Evolutionary conservation across 2,329 filamentous ascomycete genomes (phyloP), one percentile per base, ranked within the genome.

Genomic region (Magnaporthiopsis incrustans): DNA sequence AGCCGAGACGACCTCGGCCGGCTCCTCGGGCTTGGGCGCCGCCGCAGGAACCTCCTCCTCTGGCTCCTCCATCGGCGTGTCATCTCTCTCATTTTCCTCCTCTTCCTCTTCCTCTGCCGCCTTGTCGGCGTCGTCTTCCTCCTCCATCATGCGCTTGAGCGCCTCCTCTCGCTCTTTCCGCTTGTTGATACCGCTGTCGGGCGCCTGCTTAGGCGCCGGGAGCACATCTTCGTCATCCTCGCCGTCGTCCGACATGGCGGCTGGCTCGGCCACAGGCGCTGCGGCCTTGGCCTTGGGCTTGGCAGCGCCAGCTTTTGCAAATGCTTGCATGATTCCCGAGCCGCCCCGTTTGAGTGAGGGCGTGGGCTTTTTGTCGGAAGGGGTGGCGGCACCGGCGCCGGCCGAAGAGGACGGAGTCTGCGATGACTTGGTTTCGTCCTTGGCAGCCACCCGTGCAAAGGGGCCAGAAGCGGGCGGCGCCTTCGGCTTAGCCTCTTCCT

Each of bases 91-190:
- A 10, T 35, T 12, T 14, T 77, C 73, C 18, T 66, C 64, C 12
- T 74, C 70, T 56, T 74, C 72, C 26, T 78, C 75, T 11, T 84
- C 82, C 35, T 87, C 83, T 30, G 87, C 80, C 18, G 79, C 75
- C 64, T 76, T 74, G 25, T 77, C 75, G 14, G 78, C 76, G 0
- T 82, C 79, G n/a, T 89, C 87, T 56, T 84, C 81, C 63, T 85
- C 83, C 59, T 92, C 89, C 89, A 92, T 92, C 89, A 92, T 92
- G 69, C 85, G 84, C 64, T 82, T 82, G 60, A 92, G 75, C 67
- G 82, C 83, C 62, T 87, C 88, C 70, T 90, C 84, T 30, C 87
- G 82, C 64, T 90, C 85, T 70, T 85, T 85, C 66, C 82, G 84
- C 25, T 74, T 77, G 69, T 80, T 81, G 26, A 71, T 70, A 35